Evolutionary conservation across 306 rosid species (phyloP), one percentile per base, ranked within the genome.

Genomic region (Acacia melanoxylon): DNA sequence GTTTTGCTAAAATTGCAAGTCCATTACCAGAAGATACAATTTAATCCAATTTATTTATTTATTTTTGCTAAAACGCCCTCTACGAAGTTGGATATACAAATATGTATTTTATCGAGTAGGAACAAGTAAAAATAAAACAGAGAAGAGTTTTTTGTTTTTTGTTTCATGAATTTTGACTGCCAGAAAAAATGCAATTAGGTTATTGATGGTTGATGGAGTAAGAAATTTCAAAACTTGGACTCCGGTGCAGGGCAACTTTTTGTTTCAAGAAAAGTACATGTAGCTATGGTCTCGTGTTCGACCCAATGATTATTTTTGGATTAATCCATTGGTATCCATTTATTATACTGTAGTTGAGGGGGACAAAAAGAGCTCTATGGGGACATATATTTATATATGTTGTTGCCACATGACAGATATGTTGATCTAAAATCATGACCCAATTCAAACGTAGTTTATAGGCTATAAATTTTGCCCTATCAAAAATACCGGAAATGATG

Each of bases 401-500:
- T n/a, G n/a, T n/a, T n/a, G n/a, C n/a, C n/a, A n/a, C n/a, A n/a
- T n/a, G n/a, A n/a, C n/a, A n/a, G n/a, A n/a, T n/a, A n/a, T n/a
- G n/a, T n/a, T n/a, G n/a, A n/a, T n/a, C n/a, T n/a, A n/a, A n/a
- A n/a, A n/a, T n/a, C n/a, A n/a, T n/a, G n/a, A n/a, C n/a, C n/a
- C n/a, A n/a, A n/a, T n/a, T n/a, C n/a, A n/a, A n/a, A n/a, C n/a
- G n/a, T n/a, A n/a, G n/a, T n/a, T n/a, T n/a, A n/a, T n/a, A n/a
- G n/a, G n/a, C n/a, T n/a, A n/a, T n/a, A n/a, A n/a, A n/a, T n/a
- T n/a, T n/a, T n/a, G n/a, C n/a, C n/a, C n/a, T n/a, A n/a, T n/a
- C n/a, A n/a, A n/a, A 19, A 46, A 67, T 80, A 84, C 84, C 75
- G 75, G 87, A 6, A 49, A 49, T 49, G 19, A 49, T 49, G 4